Conservation (phyloP, 768 basidiomycete genomes). For the Mycena olivaceomarginata region DNA sequence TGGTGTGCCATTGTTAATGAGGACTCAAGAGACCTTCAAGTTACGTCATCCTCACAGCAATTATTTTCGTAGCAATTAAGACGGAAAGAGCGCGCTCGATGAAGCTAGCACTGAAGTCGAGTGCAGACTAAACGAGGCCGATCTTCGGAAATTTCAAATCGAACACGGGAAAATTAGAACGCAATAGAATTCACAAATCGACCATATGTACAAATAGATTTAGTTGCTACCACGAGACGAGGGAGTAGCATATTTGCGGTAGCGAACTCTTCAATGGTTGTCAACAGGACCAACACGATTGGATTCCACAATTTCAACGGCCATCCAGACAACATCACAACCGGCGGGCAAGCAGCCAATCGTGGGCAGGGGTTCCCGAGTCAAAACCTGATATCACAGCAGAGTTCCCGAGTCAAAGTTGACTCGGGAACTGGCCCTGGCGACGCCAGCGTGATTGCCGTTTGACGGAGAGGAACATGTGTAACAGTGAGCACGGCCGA, state of each 20-base stretch:
- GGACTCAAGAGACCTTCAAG: background rate
- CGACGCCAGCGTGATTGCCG: constrained; percentile 46
- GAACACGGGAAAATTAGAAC: too few species aligned
- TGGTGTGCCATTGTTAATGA: constrained; percentile 60
- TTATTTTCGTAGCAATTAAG: too few species aligned
- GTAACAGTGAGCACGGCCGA: constrained; percentile 22
- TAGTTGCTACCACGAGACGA: too few species aligned
- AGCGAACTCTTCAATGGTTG: too few species aligned
- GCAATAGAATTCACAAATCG: too few species aligned
- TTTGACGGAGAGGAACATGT: constrained; percentile 8
- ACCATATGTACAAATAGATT: too few species aligned
- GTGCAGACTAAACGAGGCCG: too few species aligned
- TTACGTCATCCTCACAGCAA: background rate
- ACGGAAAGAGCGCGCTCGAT: too few species aligned
- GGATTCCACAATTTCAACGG: background rate
- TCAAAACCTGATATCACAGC: constrained; percentile 24
- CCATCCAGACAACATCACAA: background rate
- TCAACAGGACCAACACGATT: too few species aligned
- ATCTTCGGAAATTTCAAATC: too few species aligned
- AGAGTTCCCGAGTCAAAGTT: constrained; percentile 37
- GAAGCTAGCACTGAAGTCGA: too few species aligned
- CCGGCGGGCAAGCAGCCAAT: background rate
- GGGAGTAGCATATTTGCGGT: too few species aligned
- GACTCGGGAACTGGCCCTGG: constrained; percentile 66
- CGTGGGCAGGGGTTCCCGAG: constrained; percentile 26